Evolutionary conservation across 2,329 filamentous ascomycete species (phyloP).

Genomic region (Botrytis fragariae): DNA sequence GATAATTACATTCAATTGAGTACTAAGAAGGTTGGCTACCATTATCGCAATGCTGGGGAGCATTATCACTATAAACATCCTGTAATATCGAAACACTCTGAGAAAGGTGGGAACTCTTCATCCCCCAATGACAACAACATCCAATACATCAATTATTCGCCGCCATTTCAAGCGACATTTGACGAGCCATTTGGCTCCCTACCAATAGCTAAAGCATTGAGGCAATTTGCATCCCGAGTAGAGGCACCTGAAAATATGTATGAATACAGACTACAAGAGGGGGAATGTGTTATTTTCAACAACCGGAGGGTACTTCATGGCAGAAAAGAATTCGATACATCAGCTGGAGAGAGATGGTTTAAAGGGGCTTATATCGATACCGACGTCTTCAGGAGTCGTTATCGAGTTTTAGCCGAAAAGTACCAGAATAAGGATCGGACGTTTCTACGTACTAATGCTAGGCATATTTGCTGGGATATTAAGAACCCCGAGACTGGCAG

Average conservation of each 20-base stretch:
- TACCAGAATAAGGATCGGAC: background rate
- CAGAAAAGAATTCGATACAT: slow-evolving; percentile 68
- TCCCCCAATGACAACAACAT: background rate
- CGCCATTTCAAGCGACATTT: slow-evolving; percentile 68
- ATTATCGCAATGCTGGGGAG: slow-evolving; percentile 65
- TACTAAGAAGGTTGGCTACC: slow-evolving; percentile 53
- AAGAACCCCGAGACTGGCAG: slow-evolving; percentile 12
- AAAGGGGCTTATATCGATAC: slow-evolving; percentile 79
- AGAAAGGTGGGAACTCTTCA: background rate
- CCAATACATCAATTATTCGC: slow-evolving; percentile 64
- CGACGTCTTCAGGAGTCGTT: slow-evolving; percentile 55
- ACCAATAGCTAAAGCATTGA: background rate
- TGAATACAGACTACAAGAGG: slow-evolving; percentile 70
- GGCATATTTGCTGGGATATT: slow-evolving; percentile 14
- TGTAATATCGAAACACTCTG: slow-evolving; percentile 45
- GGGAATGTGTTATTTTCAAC: slow-evolving; percentile 91
- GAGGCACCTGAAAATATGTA: slow-evolving; percentile 56
- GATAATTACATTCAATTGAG: slow-evolving; percentile 43
- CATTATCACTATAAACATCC: slow-evolving; percentile 59
- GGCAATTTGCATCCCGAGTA: slow-evolving; percentile 13
- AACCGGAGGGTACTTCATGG: slow-evolving; percentile 86
- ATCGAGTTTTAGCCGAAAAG: slow-evolving; percentile 41
- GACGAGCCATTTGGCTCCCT: background rate
- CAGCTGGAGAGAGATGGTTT: slow-evolving; percentile 71
- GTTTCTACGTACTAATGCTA: slow-evolving; percentile 11